Conservation (phyloP, 2,329 filamentous ascomycete genomes). For the Helicocarpus griseus region DNA sequence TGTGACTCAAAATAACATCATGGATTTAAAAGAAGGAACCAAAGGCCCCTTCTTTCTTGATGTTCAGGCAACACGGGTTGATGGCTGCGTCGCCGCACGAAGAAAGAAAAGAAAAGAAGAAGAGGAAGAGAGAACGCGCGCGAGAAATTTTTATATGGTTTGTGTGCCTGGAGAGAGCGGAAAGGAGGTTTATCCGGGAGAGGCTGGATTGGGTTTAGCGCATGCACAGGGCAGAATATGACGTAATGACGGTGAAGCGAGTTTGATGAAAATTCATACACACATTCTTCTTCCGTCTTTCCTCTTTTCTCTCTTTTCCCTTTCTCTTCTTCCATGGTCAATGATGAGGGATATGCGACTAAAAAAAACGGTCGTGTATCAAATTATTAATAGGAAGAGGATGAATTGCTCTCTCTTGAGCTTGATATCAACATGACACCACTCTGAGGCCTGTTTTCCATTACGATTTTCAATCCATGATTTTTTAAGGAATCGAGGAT, state of each 20-base stretch:
- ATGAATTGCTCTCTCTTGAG: not conserved
- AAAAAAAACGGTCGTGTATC: not conserved
- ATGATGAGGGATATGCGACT: not conserved
- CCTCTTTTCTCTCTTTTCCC: slow-evolving; percentile 20
- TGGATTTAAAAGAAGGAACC: slow-evolving; percentile 18
- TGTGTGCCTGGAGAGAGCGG: not conserved
- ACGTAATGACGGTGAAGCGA: not conserved
- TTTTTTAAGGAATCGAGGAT: too few relatives aligned
- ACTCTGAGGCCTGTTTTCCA: not conserved
- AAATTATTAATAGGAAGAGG: slow-evolving; percentile 12
- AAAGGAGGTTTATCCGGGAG: not conserved
- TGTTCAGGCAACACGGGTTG: slow-evolving; percentile 73
- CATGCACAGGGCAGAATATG: not conserved
- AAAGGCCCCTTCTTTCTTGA: slow-evolving; percentile 11
- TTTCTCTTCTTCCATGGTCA: slow-evolving; percentile 18
- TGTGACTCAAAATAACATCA: slow-evolving; percentile 38
- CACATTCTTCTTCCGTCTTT: slow-evolving; percentile 9
- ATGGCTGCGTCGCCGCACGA: slow-evolving; percentile 71
- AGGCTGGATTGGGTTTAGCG: slow-evolving; percentile 10
- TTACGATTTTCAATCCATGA: too few relatives aligned
- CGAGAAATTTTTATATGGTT: not conserved
- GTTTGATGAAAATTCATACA: not conserved
- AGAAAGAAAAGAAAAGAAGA: slow-evolving; percentile 49
- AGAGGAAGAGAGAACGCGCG: slow-evolving; percentile 11
- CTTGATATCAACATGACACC: slow-evolving; percentile 3